Percentiles rank a stretch among this genome's conserved stretches.
phyloP scores from a whole-genome alignment of 2,329 filamentous ascomycete genomes.

The Fusarium sp. region DNA sequence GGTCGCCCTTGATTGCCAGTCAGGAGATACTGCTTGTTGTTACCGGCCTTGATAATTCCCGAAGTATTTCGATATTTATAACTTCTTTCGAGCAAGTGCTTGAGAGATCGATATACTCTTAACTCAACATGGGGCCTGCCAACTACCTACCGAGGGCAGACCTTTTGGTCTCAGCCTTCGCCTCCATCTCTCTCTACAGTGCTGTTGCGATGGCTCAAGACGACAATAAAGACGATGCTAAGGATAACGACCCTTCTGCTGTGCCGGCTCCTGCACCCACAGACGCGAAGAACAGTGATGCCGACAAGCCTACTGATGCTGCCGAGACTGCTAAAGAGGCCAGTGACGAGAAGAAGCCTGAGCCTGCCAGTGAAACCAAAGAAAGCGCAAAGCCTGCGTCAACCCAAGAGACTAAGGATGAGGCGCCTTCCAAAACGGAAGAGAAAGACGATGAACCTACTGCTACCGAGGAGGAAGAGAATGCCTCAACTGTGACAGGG shows the following conservation, averaged over 20 bases:
- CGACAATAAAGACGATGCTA: constrained; percentile 34
- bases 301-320: constrained; percentile 17
- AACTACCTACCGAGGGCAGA: constrained; percentile 43
- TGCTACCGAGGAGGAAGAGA: constrained; percentile 23
- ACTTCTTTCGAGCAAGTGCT: constrained; percentile 11
- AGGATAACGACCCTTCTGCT: constrained; percentile 29
- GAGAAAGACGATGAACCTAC: constrained; percentile 18
- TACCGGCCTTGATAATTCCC: neutral
- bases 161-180: constrained; percentile 45
- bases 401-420: constrained; percentile 23
- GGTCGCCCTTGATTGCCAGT: constrained; percentile 10
- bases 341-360: constrained; percentile 14
- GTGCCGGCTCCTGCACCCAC: constrained; percentile 25
- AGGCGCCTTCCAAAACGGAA: constrained; percentile 27
- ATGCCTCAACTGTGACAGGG: constrained; percentile 40
- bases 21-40: neutral
- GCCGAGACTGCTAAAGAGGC: constrained; percentile 8
- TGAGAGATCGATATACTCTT: constrained; percentile 2
- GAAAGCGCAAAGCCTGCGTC: constrained; percentile 21
- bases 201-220: constrained; percentile 50
- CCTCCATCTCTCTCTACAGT: constrained; percentile 47
- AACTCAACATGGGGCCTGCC: constrained; percentile 45
- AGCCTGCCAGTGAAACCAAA: constrained; percentile 27
- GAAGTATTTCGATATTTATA: neutral
- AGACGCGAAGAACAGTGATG: constrained; percentile 33